phyloP scores from a whole-genome alignment of 306 rosid genomes.

The Acacia crassicarpa region DNA sequence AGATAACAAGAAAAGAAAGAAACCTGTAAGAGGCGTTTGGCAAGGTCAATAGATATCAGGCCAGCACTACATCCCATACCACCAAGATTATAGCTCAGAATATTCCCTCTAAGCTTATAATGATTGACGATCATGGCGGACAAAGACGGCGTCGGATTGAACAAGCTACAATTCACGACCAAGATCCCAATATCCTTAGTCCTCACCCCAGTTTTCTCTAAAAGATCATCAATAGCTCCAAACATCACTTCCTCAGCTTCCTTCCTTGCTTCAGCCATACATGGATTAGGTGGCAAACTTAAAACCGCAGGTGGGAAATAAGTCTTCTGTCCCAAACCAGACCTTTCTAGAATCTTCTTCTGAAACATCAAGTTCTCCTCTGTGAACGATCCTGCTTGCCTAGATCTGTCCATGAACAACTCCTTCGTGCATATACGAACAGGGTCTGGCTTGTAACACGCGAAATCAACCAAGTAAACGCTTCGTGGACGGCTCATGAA shows the following conservation, averaged over 20 bases:
- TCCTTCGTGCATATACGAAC: conserved; percentile 52
- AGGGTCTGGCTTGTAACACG: conserved; percentile 75
- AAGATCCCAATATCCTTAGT: conserved; percentile 89
- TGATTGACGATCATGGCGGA: conserved; percentile 92
- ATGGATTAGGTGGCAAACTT: conserved; percentile 68
- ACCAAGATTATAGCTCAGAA: conserved; percentile 76
- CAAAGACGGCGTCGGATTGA: conserved; percentile 88
- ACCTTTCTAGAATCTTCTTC: conserved; percentile 74
- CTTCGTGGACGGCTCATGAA: conserved; percentile 81
- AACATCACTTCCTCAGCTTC: conserved; percentile 89
- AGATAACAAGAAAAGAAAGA: too few species aligned
- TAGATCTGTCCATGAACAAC: conserved; percentile 61
- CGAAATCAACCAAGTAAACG: conserved; percentile 64
- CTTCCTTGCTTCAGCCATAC: conserved; percentile 84
- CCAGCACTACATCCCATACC: conserved; percentile 99
- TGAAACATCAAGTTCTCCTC: conserved; percentile 76
- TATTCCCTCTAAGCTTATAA: conserved; percentile 72
- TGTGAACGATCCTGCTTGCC: conserved; percentile 50
- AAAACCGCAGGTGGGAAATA: conserved; percentile 76
- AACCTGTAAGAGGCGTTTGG: conserved; percentile 90
- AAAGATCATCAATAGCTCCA: conserved; percentile 82
- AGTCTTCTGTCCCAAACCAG: conserved; percentile 82
- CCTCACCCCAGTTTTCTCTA: conserved; percentile 74
- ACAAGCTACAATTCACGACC: conserved; percentile 88
- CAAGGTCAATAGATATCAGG: conserved; percentile 88